Evolutionary conservation across 805 yeast species (phyloP), one percentile per base, ranked within the genome.

Genomic region (Teunomyces panamensis): DNA sequence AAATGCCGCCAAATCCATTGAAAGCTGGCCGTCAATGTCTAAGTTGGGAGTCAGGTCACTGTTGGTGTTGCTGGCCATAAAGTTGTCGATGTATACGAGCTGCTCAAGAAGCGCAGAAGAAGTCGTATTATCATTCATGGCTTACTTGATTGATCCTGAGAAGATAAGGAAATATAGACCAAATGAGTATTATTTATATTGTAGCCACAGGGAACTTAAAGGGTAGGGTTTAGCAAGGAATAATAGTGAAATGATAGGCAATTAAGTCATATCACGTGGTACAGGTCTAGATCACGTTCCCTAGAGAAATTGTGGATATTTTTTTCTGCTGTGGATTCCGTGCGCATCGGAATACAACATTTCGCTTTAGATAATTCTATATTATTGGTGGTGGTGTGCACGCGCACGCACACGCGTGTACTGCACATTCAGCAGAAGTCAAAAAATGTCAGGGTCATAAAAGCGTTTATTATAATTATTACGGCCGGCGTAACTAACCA

Each of bases 71-170:
- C 20, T 26, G 9, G 29, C 20, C 73, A 87, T 79, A 58, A 86
- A 85, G 51, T 84, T 85, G 60, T 87, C 95, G 30, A 87, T 87
- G 56, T 85, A 87, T 2, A 87, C 91, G 48, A 87, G 70, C 68
- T 87, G 95, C 60, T 87, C 95, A 46, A 87, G 61, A 24, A 87
- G 65, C 1, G 84, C 77, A 3, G 69, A 61, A 0, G 71, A 66
- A 2, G 73, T 68, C 45, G 37, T 41, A 24, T 35, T 35, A 20
- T 36, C 41, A 11, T 36, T 36, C 41, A 36, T 36, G 41, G 30
- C 30, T 29, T 11, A 7, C 13, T 30, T 14, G 29, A 1, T 11
- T 7, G n/a, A 30, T 24, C 16, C 27, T 29, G 36, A 5, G 4
- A 17, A 3, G 20, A 17, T 17, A 3, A 17, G 20, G 5, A 17